phyloP scores from a whole-genome alignment of 805 yeast genomes.

The Ogataea nakhonphanomensis region DNA sequence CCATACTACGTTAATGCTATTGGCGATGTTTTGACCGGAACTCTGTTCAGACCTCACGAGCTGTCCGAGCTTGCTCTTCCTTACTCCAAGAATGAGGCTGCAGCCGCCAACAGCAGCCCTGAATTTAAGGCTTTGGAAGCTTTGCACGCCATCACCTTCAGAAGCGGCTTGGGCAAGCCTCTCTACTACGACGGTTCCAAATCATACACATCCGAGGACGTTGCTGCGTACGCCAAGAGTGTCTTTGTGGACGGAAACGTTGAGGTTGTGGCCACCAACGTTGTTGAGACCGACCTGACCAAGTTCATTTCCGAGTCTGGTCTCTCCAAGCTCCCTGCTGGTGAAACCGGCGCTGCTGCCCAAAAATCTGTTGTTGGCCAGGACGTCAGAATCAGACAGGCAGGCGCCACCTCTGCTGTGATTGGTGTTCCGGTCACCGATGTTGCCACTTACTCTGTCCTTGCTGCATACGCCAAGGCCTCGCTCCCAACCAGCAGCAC shows the following conservation, averaged over 20 bases:
- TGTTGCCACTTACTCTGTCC: slow-evolving; percentile 63
- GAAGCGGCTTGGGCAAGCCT: slow-evolving; percentile 84
- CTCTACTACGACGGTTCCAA: slow-evolving; percentile 66
- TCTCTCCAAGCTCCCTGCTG: slow-evolving; percentile 60
- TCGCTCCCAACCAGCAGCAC: slow-evolving; percentile 47
- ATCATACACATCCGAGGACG: slow-evolving; percentile 57
- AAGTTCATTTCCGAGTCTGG: slow-evolving; percentile 65
- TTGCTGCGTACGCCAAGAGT: slow-evolving; percentile 61
- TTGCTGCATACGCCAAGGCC: slow-evolving; percentile 65
- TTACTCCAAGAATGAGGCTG: slow-evolving; percentile 61
- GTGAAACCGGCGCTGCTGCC: slow-evolving; percentile 42
- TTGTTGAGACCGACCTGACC: slow-evolving; percentile 64
- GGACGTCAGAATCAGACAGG: slow-evolving; percentile 61
- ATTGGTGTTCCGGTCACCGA: slow-evolving; percentile 79
- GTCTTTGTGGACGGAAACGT: slow-evolving; percentile 71
- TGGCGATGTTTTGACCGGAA: slow-evolving; percentile 66
- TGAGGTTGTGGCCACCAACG: slow-evolving; percentile 70
- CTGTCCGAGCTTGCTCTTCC: slow-evolving; percentile 79
- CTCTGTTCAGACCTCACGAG: slow-evolving; percentile 82
- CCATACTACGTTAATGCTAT: slow-evolving; percentile 89
- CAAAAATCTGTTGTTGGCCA: slow-evolving; percentile 55
- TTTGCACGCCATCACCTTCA: slow-evolving; percentile 77
- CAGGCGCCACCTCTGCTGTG: slow-evolving; percentile 68
- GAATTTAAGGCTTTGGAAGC: slow-evolving; percentile 67
- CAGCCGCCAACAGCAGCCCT: slow-evolving; percentile 49